These are phyloP conservation scores for Botrytis fabae DNA, from an alignment of 2,329 filamentous ascomycete species.

Conservation along the genomic window DNA sequence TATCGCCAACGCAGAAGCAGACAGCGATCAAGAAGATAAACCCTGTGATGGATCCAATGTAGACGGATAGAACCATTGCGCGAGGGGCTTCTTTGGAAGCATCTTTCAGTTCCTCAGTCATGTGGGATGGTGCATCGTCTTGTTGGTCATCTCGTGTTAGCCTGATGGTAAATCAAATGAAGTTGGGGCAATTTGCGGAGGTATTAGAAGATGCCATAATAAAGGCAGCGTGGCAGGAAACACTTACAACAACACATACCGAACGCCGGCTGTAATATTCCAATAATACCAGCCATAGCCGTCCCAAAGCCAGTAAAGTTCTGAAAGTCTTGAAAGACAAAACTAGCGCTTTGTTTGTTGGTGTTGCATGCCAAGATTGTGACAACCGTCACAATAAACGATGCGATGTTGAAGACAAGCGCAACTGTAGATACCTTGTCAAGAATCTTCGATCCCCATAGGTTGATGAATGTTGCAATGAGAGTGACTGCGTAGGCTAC, in stretches of 20 bases:
- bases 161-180: background rate
- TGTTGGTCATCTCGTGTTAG: conserved; percentile 39
- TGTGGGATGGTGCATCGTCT: conserved; percentile 48
- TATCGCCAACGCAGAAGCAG: conserved; percentile 54
- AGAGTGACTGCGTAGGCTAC: conserved; percentile 52
- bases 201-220: background rate
- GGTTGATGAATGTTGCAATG: conserved; percentile 49
- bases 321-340: conserved; percentile 57
- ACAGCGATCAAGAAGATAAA: conserved; percentile 51
- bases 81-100: conserved; percentile 52
- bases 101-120: conserved; percentile 57
- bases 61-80: conserved; percentile 50
- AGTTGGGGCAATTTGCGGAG: background rate
- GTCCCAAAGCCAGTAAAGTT: conserved; percentile 54
- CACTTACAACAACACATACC: conserved; percentile 52
- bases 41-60: conserved; percentile 50
- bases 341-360: conserved; percentile 53
- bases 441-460: conserved; percentile 51
- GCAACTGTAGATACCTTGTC: conserved; percentile 52
- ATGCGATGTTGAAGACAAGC: conserved; percentile 54
- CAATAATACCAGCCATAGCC: conserved; percentile 53
- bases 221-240: background rate
- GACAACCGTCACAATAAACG: conserved; percentile 53
- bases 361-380: conserved; percentile 55
- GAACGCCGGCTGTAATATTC: conserved; percentile 54